phyloP scores from a whole-genome alignment of 441 rosid genomes.

The Syzygium malaccense region DNA sequence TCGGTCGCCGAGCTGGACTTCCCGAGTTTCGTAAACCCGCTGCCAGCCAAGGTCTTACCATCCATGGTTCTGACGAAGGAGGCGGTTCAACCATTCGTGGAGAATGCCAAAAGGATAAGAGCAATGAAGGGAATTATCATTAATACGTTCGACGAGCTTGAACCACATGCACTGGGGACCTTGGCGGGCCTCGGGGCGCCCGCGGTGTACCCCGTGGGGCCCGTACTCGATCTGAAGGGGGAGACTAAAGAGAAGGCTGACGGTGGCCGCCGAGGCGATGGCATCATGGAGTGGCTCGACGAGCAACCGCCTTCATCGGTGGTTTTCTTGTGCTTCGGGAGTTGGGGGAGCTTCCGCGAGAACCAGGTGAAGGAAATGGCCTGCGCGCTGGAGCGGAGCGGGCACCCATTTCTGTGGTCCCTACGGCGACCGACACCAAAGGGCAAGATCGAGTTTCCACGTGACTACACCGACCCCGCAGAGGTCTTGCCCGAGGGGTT shows the following conservation, averaged over 20 bases:
- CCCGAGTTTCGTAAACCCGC: conserved; percentile 35
- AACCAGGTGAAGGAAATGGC: neutral
- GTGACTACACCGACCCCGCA: neutral
- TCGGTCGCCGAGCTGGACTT: conserved; percentile 25
- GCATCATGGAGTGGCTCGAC: neutral
- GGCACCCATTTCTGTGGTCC: neutral
- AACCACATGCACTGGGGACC: conserved; percentile 11
- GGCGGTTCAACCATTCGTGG: neutral
- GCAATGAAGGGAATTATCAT: conserved; percentile 33
- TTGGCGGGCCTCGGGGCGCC: neutral
- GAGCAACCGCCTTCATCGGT: neutral
- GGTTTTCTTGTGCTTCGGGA: neutral
- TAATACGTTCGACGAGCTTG: conserved; percentile 35
- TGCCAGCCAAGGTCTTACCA: conserved; percentile 33
- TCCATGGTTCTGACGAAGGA: neutral
- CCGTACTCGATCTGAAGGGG: neutral
- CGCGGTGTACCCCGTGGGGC: neutral
- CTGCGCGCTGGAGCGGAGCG: neutral
- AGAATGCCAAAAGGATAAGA: neutral
- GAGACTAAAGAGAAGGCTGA: neutral
- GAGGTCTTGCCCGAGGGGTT: neutral
- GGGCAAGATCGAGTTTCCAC: neutral
- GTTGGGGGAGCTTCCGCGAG: neutral
- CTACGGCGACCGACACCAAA: neutral
- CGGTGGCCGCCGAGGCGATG: neutral